Base-by-base conservation (phyloP, 352 stramenopile genomes). In the Phytophthora aleatoria region DNA sequence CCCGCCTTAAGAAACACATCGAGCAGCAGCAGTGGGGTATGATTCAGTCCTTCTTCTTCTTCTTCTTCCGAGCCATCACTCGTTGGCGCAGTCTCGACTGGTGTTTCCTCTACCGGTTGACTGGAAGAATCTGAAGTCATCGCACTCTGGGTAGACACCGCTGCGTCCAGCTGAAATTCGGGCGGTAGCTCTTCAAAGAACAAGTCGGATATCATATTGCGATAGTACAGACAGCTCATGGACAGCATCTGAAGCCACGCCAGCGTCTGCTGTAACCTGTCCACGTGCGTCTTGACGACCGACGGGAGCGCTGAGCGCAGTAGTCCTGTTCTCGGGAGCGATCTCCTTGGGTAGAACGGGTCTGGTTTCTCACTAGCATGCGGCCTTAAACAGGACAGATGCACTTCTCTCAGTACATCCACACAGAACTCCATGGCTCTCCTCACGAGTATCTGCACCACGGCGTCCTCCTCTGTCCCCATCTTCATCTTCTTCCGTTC, bases 1-100 rank as follows among this genome's bases (percentile, higher is more conserved):
- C 86, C 83, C 1, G 79, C 80, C 30, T 89, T 87, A 10, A 95
- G 65, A 42, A 92, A 91, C 45, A 91, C 75, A 36, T 92, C 86
- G 5, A 95, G 56, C 16, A 82, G 68, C 12, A 87, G 57, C 27
- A 89, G 10, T 16, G 54, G 52, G 28, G 31, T 42, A 24, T 66
- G 48, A 33, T 4, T 67, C 3, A 20, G 28, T 10, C 24, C 8
- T 2, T 8, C 33, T 44, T 61, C 65, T 1, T 68, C 48, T 1
- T 78, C 63, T 3, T 61, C 61, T 49, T 60, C 49, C 11, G 39
- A 64, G 35, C 59, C 27, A 1, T 47, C 55, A n/a, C 43, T 69
- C 16, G 42, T 55, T 24, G 33, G 50, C 15, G 39, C 13, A 38
- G 50, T 31, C 11, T 73, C 59, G 12, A 58, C 45, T 13, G 50